Base-by-base conservation (phyloP, 768 basidiomycete species). In the Lactarius sanguifluus region DNA sequence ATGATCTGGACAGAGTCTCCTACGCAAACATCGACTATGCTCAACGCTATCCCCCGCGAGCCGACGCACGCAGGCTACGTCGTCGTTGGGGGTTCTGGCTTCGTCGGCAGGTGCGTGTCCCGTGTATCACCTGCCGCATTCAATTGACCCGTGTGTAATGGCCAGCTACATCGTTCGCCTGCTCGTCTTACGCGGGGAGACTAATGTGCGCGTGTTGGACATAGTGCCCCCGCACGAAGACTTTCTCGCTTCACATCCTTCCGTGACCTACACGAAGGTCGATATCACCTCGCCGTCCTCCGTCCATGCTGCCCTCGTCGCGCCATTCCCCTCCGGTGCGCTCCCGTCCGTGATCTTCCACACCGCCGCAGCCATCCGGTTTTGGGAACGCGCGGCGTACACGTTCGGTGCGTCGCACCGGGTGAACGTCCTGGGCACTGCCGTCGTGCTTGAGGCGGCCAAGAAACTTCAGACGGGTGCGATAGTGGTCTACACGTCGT, bases 361-460 rank as follows among this genome's bases (percentile, higher is more conserved):
- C 59, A 71, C 68, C 8, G 73, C 73, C 5, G 72, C 69, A n/a
- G 32, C 58, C 57, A 72, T 72, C 20, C 70, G 70, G 25, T 72
- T 73, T 62, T 72, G 73, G 70, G 70, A 73, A 38, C 73, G 73
- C 10, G 61, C 57, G 7, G 62, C 64, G 5, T 73, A 72, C 30
- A 59, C 71, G 2, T 71, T 69, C 63, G 50, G 45, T 4, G 52
- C 64, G 1, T 70, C 72, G n/a, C 59, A 70, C 41, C 77, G 78
- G 47, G 82, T 85, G 69, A 85, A 85, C 71, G 82, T 85, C 20
- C 68, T 78, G 25, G 83, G 82, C 2, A 85, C 83, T 2, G 71
- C 73, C 30, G 80, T 78, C 9, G 70, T 85, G 61, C 74, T 85
- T 50, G 75, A 76, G 7, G 79, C 79, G 13, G 79, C 79, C 58